Base-by-base conservation (phyloP, 1,139 yeast genomes). In the Geotrichum reessii region DNA sequence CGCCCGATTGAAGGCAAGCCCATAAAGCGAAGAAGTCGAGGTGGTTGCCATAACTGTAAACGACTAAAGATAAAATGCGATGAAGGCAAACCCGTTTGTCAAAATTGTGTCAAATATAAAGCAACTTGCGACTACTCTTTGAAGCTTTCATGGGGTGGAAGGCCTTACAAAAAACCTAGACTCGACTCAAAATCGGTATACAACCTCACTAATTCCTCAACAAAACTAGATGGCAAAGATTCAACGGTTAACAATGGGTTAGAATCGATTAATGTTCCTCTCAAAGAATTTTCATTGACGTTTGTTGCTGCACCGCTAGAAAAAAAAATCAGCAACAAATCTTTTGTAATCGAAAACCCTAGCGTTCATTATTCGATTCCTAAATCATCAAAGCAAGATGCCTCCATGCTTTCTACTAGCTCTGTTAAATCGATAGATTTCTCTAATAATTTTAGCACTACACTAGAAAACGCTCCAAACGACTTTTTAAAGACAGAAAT, bases 71-170 rank as follows among this genome's bases (percentile, higher is more conserved):
- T 66, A 40, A 67, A 68, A 70, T 87, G 95, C 68, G 86, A 85
- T 65, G 95, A 87, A 68, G 63, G 54, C n/a, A 85, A 84, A 65
- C 96, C 96, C 0, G 61, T 66, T 0, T 88, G 96, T 65, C 69
- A 79, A 0, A 76, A 80, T 61, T 88, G 96, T 68, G 55, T 70
- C 3, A 83, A 80, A 62, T 73, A 80, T 1, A 71, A 73, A n/a
- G 64, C 74, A 11, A 63, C 46, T 6, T 87, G 95, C 71, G 92
- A 86, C 66, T 87, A 87, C 66, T 76, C 86, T 2, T 66, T 86
- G 27, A 82, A 79, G 63, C 74, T 87, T 48, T 81, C 84, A 0
- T 87, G 95, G 95, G 93, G 92, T 24, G 93, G 93, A 0, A 71
- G 92, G 55, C 90, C 89, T 0, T 83, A 76, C 63, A 80, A 77